Evolutionary conservation across 805 yeast species (phyloP).

Genomic region (Candida verbasci): DNA sequence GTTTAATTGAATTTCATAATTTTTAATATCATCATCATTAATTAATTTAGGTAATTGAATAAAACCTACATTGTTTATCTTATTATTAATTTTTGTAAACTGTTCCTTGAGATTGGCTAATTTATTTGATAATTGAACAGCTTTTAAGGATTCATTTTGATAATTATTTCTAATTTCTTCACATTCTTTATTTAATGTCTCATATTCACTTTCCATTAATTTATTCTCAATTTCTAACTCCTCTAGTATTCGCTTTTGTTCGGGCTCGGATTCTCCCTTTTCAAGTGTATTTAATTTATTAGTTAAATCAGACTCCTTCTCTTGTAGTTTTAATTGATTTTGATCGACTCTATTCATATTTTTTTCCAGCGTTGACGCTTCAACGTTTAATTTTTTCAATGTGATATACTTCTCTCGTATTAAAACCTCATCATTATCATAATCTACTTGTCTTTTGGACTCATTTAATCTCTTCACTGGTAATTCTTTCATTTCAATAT

Average conservation of each 20-base stretch:
- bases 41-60: slow-evolving; percentile 30
- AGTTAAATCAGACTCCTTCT: slow-evolving; percentile 12
- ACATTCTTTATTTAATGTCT: slow-evolving; percentile 22
- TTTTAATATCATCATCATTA: slow-evolving; percentile 27
- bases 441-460: slow-evolving; percentile 25
- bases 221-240: slow-evolving; percentile 24
- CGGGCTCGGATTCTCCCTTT: slow-evolving; percentile 6
- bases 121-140: slow-evolving; percentile 23
- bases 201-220: slow-evolving; percentile 20
- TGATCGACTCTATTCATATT: slow-evolving; percentile 27
- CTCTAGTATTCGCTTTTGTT: slow-evolving; percentile 18
- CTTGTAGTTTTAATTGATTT: slow-evolving; percentile 20
- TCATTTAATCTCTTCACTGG: slow-evolving; percentile 22
- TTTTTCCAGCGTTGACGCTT: slow-evolving; percentile 27
- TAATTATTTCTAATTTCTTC: slow-evolving; percentile 26
- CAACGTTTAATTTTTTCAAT: slow-evolving; percentile 32
- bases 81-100: slow-evolving; percentile 15
- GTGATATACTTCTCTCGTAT: slow-evolving; percentile 29
- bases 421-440: slow-evolving; percentile 29
- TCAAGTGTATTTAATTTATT: slow-evolving; percentile 12
- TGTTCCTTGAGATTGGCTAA: slow-evolving; percentile 17
- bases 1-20: slow-evolving; percentile 22
- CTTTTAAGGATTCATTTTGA: slow-evolving; percentile 30
- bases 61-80: slow-evolving; percentile 32
- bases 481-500: slow-evolving; percentile 12